These are phyloP conservation scores for Bacidia gigantensis DNA, from an alignment of 495 filamentous ascomycete genomes.

Conservation along the genomic window DNA sequence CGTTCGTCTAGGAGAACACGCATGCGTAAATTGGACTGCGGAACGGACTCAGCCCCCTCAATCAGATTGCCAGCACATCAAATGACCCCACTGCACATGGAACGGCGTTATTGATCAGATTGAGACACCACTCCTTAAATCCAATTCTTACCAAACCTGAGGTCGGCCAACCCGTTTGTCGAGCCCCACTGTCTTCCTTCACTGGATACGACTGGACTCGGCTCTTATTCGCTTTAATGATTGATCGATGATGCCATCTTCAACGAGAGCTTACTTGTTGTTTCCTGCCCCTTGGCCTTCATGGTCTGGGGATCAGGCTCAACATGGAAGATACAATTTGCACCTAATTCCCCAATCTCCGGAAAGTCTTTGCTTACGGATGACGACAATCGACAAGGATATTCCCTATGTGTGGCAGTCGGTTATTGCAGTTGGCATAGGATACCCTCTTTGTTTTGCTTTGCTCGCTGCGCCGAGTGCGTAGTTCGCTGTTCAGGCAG, in stretches of 20 bases:
- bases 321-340: slow-evolving; percentile 10
- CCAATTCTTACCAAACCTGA: slow-evolving; percentile 27
- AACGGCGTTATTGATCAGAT: slow-evolving; percentile 6
- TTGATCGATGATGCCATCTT: slow-evolving; percentile 3
- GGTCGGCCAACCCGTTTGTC: slow-evolving; percentile 29
- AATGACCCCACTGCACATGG: slow-evolving; percentile 15
- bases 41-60: slow-evolving; percentile 22
- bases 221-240: slow-evolving; percentile 11
- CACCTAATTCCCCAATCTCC: slow-evolving; percentile 19
- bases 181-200: background rate
- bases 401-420: slow-evolving; percentile 16
- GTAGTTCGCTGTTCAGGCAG: slow-evolving; percentile 5
- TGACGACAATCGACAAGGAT: slow-evolving; percentile 15
- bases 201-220: slow-evolving; percentile 3
- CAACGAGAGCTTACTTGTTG: slow-evolving; percentile 2
- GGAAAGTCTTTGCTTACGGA: slow-evolving; percentile 7
- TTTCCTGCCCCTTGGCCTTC: background rate
- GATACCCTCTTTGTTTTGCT: slow-evolving; percentile 8
- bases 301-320: background rate
- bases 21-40: slow-evolving; percentile 20
- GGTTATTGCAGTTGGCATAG: slow-evolving; percentile 7
- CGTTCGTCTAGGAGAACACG: slow-evolving; percentile 4
- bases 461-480: slow-evolving; percentile 7
- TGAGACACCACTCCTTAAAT: slow-evolving; percentile 19
- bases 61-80: slow-evolving; percentile 27